phyloP scores from a whole-genome alignment of 1,284 basidiomycete genomes.

The Rhodotorula glutinis region DNA sequence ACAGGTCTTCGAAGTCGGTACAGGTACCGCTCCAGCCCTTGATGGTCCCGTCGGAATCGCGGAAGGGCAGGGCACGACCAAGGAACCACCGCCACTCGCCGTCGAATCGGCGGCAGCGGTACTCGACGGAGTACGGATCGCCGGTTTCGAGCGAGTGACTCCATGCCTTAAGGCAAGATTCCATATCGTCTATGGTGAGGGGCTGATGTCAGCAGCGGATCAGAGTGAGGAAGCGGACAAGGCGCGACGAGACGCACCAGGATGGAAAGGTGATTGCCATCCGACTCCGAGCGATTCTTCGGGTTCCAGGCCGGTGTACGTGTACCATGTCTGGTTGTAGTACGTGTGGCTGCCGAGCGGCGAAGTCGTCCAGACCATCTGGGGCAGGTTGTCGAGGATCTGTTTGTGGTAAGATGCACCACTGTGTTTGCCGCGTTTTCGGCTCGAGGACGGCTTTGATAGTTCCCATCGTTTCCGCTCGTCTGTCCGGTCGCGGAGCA shows the following conservation, averaged over 20 bases:
- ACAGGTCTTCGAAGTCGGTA: conserved; percentile 39
- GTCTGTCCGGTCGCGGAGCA: conserved; percentile 35
- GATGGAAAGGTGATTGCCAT: conserved; percentile 48
- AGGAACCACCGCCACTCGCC: conserved; percentile 25
- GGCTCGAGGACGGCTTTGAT: not conserved
- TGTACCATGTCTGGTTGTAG: conserved; percentile 43
- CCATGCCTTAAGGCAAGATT: conserved; percentile 44
- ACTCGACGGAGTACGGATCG: conserved; percentile 48
- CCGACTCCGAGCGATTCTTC: conserved; percentile 44
- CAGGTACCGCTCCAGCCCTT: conserved; percentile 46
- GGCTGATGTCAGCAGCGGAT: too few relatives aligned
- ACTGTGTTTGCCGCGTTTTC: conserved; percentile 13
- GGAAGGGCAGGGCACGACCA: conserved; percentile 19
- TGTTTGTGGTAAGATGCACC: conserved; percentile 20
- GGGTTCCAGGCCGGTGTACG: conserved; percentile 46
- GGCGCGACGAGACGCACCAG: too few relatives aligned
- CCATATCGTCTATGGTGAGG: conserved; percentile 46
- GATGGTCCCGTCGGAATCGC: conserved; percentile 24
- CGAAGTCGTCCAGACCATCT: conserved; percentile 47
- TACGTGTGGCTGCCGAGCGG: conserved; percentile 45
- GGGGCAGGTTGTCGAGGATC: conserved; percentile 42
- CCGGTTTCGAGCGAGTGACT: conserved; percentile 47
- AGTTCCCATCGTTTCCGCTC: conserved; percentile 11
- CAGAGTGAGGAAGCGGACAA: too few relatives aligned
- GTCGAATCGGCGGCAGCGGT: conserved; percentile 42